phyloP scores from a whole-genome alignment of 176 grass and related monocot species.

The Microstegium vimineum region DNA sequence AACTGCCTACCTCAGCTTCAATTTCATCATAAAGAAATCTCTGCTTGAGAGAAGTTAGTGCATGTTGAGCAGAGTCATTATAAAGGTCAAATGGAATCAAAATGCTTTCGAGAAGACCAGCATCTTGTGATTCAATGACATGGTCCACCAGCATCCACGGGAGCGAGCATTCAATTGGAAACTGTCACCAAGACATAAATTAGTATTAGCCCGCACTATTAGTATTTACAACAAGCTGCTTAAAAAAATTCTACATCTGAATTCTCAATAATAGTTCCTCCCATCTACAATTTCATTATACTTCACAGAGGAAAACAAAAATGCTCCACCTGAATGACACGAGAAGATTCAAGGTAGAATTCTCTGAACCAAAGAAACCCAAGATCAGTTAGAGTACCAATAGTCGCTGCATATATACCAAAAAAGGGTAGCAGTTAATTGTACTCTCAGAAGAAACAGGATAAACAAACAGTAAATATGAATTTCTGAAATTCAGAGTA shows the following conservation, averaged over 20 bases:
- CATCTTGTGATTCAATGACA: slow-evolving; percentile 83
- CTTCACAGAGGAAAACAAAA: slow-evolving; percentile 7
- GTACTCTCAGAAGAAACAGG: neutral
- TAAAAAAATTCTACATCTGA: slow-evolving; percentile 16
- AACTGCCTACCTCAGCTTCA: slow-evolving; percentile 89
- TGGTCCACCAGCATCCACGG: slow-evolving; percentile 97
- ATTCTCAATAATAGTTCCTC: slow-evolving; percentile 3
- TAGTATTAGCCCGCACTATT: slow-evolving; percentile 6
- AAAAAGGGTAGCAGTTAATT: slow-evolving; percentile 28
- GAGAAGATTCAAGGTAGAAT: slow-evolving; percentile 99
- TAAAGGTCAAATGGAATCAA: slow-evolving; percentile 98
- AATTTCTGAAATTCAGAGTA: neutral
- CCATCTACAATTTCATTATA: slow-evolving; percentile 23
- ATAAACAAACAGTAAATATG: slow-evolving; percentile 1
- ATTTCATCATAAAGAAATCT: slow-evolving; percentile 99
- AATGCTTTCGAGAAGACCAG: slow-evolving; percentile 97
- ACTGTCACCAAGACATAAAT: slow-evolving; percentile 43
- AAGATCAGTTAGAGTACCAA: slow-evolving; percentile 91
- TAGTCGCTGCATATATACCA: slow-evolving; percentile 73
- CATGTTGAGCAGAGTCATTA: slow-evolving; percentile 98
- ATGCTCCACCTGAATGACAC: slow-evolving; percentile 82
- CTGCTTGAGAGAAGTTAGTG: slow-evolving; percentile 83
- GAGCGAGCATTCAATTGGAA: slow-evolving; percentile 97
- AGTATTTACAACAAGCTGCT: slow-evolving; percentile 9
- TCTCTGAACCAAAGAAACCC: slow-evolving; percentile 98